Evolutionary conservation across 176 grass and related monocot species (phyloP).

Genomic region (Triticum aestivum): DNA sequence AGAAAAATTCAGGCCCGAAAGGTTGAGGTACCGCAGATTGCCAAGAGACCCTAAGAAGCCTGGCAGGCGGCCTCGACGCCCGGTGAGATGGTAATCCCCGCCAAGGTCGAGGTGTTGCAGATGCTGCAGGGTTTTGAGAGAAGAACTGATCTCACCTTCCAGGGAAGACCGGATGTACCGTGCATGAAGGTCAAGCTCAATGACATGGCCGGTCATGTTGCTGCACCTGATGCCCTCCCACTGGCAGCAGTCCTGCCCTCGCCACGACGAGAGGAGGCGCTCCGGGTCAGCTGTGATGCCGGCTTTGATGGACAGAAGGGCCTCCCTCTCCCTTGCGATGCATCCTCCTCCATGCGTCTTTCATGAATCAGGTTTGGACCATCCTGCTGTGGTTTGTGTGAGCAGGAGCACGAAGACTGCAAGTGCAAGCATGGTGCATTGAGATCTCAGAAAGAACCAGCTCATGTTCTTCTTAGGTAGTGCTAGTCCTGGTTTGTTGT

Average conservation of each 20-base stretch:
- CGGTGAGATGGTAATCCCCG: not conserved
- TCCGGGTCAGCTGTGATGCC: not conserved
- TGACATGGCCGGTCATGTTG: too few species aligned
- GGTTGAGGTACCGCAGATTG: slow-evolving; percentile 21
- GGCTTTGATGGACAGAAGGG: slow-evolving; percentile 1
- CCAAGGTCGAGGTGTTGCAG: not conserved
- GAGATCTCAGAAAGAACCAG: too few species aligned
- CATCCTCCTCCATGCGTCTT: not conserved
- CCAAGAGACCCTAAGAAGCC: not conserved
- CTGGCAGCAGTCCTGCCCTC: not conserved
- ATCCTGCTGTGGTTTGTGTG: not conserved
- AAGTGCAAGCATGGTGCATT: not conserved
- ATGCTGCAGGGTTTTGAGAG: slow-evolving; percentile 14
- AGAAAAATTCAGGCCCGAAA: too few species aligned
- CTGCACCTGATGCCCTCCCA: not conserved
- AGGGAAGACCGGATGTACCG: not conserved
- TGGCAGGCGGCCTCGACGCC: not conserved
- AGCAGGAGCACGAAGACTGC: not conserved
- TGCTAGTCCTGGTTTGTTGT: too few species aligned
- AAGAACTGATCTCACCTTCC: slow-evolving; percentile 19
- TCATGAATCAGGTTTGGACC: not conserved
- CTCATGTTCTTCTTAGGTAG: too few species aligned
- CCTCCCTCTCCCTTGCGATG: not conserved
- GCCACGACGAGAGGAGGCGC: not conserved
- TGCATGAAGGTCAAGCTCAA: not conserved